Conservation (phyloP, 441 rosid genomes). For the California macrophylla region DNA sequence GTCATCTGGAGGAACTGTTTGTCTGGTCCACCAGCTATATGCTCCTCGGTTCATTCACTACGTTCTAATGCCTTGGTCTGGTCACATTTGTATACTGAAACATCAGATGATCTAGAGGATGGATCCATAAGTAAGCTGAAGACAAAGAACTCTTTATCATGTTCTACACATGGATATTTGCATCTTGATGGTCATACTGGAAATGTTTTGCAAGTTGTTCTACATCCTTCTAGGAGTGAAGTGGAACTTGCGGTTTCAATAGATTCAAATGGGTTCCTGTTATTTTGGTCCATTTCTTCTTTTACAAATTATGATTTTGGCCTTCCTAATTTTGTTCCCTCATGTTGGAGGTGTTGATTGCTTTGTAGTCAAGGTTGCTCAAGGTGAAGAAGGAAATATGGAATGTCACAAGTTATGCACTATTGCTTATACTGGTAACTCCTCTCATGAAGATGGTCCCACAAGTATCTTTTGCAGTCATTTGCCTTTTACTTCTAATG, state of each 20-base stretch:
- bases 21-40: constrained; percentile 52
- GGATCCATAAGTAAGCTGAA: constrained; percentile 28
- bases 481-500: constrained; percentile 41
- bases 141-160: constrained; percentile 25
- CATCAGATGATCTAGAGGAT: constrained; percentile 27
- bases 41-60: constrained; percentile 53
- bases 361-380: constrained; percentile 49
- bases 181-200: constrained; percentile 59
- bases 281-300: constrained; percentile 56
- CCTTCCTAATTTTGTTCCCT: constrained; percentile 42
- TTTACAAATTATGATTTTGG: constrained; percentile 31
- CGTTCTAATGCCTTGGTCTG: constrained; percentile 42
- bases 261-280: constrained; percentile 68
- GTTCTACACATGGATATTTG: constrained; percentile 31
- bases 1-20: constrained; percentile 40
- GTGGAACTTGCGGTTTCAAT: constrained; percentile 59
- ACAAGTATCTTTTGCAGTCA: constrained; percentile 51
- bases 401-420: constrained; percentile 54
- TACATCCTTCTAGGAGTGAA: constrained; percentile 50
- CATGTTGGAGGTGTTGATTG: constrained; percentile 75
- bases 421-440: constrained; percentile 44
- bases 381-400: constrained; percentile 27
- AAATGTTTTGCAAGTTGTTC: constrained; percentile 52
- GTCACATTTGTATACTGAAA: constrained; percentile 42
- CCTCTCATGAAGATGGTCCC: constrained; percentile 46